phyloP scores from a whole-genome alignment of 495 filamentous ascomycete genomes.

The Oidiodendron maius region DNA sequence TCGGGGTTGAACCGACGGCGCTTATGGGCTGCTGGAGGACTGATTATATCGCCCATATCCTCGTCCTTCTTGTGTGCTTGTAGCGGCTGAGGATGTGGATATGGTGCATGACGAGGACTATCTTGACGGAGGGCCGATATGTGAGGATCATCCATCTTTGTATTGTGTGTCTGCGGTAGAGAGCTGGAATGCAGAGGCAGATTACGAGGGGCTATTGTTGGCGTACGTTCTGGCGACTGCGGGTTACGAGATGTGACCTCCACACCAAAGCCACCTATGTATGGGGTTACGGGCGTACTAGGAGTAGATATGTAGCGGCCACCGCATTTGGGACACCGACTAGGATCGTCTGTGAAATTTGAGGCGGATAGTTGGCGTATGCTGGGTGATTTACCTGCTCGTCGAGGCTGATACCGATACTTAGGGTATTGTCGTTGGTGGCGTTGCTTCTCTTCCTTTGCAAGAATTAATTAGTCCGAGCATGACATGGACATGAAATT shows the following conservation, averaged over 20 bases:
- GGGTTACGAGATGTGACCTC: not conserved
- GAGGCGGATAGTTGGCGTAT: slow-evolving; percentile 27
- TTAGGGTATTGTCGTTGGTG: slow-evolving; percentile 89
- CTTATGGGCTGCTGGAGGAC: slow-evolving; percentile 48
- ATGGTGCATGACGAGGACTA: slow-evolving; percentile 20
- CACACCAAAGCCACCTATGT: slow-evolving; percentile 9
- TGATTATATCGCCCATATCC: slow-evolving; percentile 36
- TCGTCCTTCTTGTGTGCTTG: slow-evolving; percentile 29
- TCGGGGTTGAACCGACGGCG: slow-evolving; percentile 46
- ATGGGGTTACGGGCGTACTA: slow-evolving; percentile 46
- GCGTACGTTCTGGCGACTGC: no score
- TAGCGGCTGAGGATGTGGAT: slow-evolving; percentile 24
- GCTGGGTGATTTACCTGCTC: slow-evolving; percentile 47
- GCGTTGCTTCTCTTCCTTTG: slow-evolving; percentile 83
- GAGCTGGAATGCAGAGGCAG: slow-evolving; percentile 13
- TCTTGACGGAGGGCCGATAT: slow-evolving; percentile 13
- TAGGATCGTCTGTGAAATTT: slow-evolving; percentile 35
- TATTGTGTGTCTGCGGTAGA: slow-evolving; percentile 12
- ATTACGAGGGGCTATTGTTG: no score
- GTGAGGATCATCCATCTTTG: slow-evolving; percentile 15
- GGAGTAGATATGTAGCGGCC: slow-evolving; percentile 57
- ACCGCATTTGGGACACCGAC: slow-evolving; percentile 56
- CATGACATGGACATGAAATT: no score
- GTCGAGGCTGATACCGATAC: slow-evolving; percentile 89
- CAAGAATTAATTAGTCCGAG: no score